These are phyloP conservation scores for Clarireedia homoeocarpa DNA, from an alignment of 2,329 filamentous ascomycete species.

Conservation along the genomic window DNA sequence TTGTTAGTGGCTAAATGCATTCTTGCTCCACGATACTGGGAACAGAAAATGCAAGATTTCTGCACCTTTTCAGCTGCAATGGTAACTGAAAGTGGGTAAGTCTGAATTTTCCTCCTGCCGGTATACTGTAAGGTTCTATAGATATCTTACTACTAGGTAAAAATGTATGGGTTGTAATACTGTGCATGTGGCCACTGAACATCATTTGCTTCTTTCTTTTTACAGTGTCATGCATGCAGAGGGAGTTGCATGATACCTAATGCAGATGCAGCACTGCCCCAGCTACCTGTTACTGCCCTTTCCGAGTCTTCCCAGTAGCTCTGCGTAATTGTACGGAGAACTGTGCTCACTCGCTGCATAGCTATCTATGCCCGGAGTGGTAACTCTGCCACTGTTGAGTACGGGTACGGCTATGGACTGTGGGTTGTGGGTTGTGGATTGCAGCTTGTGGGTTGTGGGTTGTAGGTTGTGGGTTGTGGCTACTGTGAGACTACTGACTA, in stretches of 20 bases:
- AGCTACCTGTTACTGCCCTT: too few species aligned
- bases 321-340: too few species aligned
- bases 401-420: background rate
- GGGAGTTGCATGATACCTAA: too few species aligned
- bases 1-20: conserved; percentile 4
- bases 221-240: background rate
- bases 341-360: background rate
- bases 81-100: conserved; percentile 8
- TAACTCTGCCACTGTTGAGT: background rate
- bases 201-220: background rate
- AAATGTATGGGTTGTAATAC: background rate
- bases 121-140: background rate
- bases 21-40: conserved; percentile 6
- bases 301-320: too few species aligned
- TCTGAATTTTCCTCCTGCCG: background rate
- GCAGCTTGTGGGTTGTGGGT: background rate
- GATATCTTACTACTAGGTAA: background rate
- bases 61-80: conserved; percentile 8
- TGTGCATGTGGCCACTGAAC: conserved; percentile 5
- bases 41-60: conserved; percentile 4
- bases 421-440: background rate
- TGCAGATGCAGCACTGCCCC: background rate
- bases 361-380: background rate
- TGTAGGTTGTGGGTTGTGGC: background rate
- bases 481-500: background rate